Evolutionary conservation across 2,329 filamentous ascomycete species (phyloP).

Genomic region (Pseudogymnoascus sp.): DNA sequence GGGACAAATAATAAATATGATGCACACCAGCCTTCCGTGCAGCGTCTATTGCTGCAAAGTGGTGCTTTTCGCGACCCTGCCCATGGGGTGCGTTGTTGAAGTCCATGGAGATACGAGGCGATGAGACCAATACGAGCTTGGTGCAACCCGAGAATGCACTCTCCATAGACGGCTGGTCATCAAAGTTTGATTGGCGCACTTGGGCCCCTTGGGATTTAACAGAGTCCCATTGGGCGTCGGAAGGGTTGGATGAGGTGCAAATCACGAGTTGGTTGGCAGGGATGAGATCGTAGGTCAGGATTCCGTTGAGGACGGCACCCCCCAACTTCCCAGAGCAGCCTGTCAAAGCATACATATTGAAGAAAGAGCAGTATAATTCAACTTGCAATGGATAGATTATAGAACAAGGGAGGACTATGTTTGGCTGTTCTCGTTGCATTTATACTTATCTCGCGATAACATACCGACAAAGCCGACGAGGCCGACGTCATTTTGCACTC

Average conservation of each 20-base stretch:
- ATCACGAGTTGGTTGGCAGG: constrained; percentile 15
- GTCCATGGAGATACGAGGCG: constrained; percentile 23
- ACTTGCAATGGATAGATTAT: neutral
- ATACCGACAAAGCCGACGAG: neutral
- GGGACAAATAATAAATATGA: constrained; percentile 30
- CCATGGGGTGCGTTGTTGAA: constrained; percentile 36
- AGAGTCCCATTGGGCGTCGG: constrained; percentile 29
- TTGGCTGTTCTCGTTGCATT: neutral
- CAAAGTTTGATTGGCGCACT: constrained; percentile 17
- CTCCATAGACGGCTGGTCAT: constrained; percentile 11
- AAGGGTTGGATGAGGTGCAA: constrained; percentile 17
- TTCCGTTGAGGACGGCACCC: constrained; percentile 15
- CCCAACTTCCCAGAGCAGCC: constrained; percentile 20
- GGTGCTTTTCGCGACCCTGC: constrained; percentile 16
- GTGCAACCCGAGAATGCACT: constrained; percentile 13
- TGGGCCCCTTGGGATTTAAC: constrained; percentile 18
- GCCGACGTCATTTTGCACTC: neutral
- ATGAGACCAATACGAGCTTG: constrained; percentile 31
- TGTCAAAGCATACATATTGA: constrained; percentile 14
- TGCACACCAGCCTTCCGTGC: constrained; percentile 28
- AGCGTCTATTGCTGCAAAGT: constrained; percentile 24
- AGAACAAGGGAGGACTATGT: neutral
- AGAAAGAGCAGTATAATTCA: neutral
- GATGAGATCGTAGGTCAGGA: constrained; percentile 17
- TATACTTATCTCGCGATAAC: constrained; percentile 1